Base-by-base conservation (phyloP, 495 filamentous ascomycete genomes). In the Hypoxylon fragiforme region DNA sequence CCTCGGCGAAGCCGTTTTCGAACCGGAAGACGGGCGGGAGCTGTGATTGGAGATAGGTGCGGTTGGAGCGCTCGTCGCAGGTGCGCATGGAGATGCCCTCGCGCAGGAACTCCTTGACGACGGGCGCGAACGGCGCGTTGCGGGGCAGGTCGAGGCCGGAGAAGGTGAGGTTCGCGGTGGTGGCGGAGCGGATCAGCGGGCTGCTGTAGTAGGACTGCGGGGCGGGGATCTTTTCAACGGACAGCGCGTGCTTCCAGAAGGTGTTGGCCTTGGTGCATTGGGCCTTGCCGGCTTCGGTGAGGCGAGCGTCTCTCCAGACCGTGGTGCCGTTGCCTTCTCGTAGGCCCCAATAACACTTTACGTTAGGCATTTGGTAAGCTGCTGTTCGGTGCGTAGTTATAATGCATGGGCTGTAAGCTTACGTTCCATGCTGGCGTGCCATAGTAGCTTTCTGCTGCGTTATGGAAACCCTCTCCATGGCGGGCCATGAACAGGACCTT, bases 271-370 rank as follows among this genome's bases (percentile, higher is more conserved):
- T 73, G 8, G 76, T 64, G 14, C 88, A 89, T 73, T 91, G 86
- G 3, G 53, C 51, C 48, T 81, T 67, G 7, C 89, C 89, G 20
- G 58, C 64, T 0, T 70, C 28, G 4, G 86, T 90, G 24, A 92
- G 76, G 13, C 78, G 73, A 4, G 89, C 84, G 64, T 92, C 89
- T 28, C 68, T 65, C 89, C 89, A 91, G 57, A 72, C 79, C 15
- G 73, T 60, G 2, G 85, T 89, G 26, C 67, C 71, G 64, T 91
- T 89, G 42, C 89, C 89, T 52, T 84, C 72, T 6, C 84, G 74
- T 40, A 81, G 73, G 24, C 86, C 81, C 81, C 84, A 91, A 72
- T 90, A 90, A 70, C 86, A 89, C 81, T 86, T n/a, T n/a, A n/a
- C n/a, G n/a, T n/a, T n/a, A n/a, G n/a, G n/a, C n/a, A n/a, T n/a